phyloP scores from a whole-genome alignment of 225 moss, liverwort and hornwort species.

The Climacium dendroides region DNA sequence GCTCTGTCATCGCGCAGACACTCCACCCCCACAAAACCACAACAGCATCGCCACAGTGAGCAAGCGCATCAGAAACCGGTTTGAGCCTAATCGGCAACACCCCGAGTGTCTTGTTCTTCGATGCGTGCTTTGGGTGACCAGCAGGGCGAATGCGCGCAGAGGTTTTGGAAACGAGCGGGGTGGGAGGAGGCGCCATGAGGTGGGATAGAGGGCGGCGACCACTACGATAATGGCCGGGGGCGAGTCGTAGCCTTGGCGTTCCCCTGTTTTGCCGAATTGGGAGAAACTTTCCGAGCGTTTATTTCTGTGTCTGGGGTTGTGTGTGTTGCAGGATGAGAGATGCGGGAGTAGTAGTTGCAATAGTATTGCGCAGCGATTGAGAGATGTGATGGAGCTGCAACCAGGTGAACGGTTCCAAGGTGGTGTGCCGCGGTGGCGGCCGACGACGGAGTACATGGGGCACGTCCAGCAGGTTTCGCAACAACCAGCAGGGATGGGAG shows the following conservation, averaged over 20 bases:
- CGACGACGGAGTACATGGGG: conserved; percentile 25
- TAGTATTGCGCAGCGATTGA: background rate
- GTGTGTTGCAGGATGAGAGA: background rate
- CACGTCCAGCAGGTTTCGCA: conserved; percentile 23
- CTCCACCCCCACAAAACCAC: background rate
- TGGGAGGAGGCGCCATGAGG: conserved; percentile 2
- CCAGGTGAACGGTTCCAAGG: conserved; percentile 11
- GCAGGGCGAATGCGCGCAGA: background rate
- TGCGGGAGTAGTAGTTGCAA: background rate
- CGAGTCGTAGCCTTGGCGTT: background rate
- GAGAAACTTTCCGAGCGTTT: background rate
- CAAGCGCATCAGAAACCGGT: background rate
- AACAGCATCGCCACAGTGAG: background rate
- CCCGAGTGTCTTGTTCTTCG: background rate
- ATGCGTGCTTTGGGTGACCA: background rate
- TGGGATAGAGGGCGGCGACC: conserved; percentile 12
- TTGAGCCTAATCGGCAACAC: background rate
- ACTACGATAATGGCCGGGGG: conserved; percentile 6
- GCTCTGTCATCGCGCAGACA: conserved; percentile 1
- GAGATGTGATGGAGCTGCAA: conserved; percentile 30
- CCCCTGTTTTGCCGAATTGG: background rate
- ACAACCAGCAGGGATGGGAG: background rate
- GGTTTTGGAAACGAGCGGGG: background rate
- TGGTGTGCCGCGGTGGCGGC: conserved; percentile 16
- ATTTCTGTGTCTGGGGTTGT: background rate